Evolutionary conservation across 345 rosid genomes (phyloP), one percentile per base, ranked within the genome.

Genomic region (Gossypium turneri): DNA sequence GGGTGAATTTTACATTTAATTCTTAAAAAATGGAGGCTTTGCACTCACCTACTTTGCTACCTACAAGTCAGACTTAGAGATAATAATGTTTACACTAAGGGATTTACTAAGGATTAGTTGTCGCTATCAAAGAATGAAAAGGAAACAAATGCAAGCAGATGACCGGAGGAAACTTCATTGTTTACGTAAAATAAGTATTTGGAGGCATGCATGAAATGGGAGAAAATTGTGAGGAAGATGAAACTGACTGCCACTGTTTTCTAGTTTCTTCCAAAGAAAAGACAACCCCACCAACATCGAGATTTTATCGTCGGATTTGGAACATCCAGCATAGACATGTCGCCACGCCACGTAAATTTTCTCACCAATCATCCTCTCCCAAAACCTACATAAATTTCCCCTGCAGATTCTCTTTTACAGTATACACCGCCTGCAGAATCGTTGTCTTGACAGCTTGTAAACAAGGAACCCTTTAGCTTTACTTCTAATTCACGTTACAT

Each of bases 301-400:
- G 70, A 20, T 44, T 66, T 61, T 7, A 57, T 44, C 53, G 19
- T 67, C 7, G 34, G 55, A n/a, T 24, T 56, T 57, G 55, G 9
- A 47, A 13, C 29, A 17, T 11, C 25, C 1, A 56, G 60, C 13
- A 5, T 12, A 13, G 41, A 67, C 41, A 22, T 24, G 56, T 67
- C 61, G 24, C 12, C 27, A 19, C 72, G 72, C 72, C 67, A 17
- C 68, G 19, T 64, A 41, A 64, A 12, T 17, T n/a, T 64, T 64
- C 43, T 41, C 51, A 64, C 68, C 47, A 57, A 3, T 22, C 12
- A 8, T 57, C 22, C 22, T 57, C 29, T 27, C 6, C 7, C 41
- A 34, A 5, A 34, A 34, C 41, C 41, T 1, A 34, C 41, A 5
- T 34, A 34, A 34, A 4, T 34, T 34, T 34, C 38, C 38, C 38